Percentiles rank a stretch among this genome's conserved stretches.
Evolutionary conservation across 495 filamentous ascomycete species (phyloP).

Genomic region (Cenococcum geophilum): DNA sequence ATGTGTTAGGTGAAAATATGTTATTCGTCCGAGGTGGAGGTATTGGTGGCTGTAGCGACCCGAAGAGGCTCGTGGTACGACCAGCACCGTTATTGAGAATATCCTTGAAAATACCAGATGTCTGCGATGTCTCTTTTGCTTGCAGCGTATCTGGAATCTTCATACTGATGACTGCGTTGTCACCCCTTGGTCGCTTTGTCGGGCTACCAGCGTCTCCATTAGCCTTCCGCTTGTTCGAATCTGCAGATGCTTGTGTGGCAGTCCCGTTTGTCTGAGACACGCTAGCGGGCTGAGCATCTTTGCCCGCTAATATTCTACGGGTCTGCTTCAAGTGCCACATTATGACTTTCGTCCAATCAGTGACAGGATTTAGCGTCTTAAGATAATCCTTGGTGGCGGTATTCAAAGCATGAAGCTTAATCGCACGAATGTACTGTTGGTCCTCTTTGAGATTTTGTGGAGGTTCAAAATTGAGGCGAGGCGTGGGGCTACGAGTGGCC

Average conservation of each 20-base stretch:
- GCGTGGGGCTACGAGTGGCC: background rate
- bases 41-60: background rate
- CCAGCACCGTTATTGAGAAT: slow-evolving; percentile 1
- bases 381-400: background rate
- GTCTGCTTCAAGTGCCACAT: background rate
- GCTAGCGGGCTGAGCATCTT: background rate
- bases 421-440: no score
- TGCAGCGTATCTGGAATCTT: no score
- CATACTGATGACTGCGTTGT: no score
- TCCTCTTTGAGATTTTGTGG: background rate
- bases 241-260: background rate
- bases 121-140: background rate
- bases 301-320: background rate
- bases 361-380: background rate
- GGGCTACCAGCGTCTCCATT: background rate
- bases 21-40: background rate
- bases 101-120: background rate
- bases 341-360: background rate
- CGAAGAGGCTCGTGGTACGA: no score
- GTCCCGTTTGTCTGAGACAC: background rate
- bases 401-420: background rate
- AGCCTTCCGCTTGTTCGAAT: background rate
- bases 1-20: background rate
- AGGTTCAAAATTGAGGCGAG: background rate
- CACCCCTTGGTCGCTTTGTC: background rate